Percentiles rank a stretch among this genome's conserved stretches.
These are phyloP conservation scores for Rosa multiflora DNA, from an alignment of 306 rosid genomes.

Conservation along the genomic window DNA sequence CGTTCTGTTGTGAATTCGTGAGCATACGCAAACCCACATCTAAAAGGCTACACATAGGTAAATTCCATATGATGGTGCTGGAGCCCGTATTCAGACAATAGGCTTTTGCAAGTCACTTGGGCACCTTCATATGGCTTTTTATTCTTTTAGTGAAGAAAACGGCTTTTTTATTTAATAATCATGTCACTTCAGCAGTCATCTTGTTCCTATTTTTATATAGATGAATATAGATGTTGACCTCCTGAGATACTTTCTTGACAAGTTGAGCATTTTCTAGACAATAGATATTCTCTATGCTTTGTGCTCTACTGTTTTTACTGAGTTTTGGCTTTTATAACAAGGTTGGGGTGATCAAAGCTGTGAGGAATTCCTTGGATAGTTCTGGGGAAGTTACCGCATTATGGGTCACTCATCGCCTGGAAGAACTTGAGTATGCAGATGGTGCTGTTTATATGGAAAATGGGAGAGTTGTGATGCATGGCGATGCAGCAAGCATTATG, in stretches of 20 bases:
- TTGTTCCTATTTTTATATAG: neutral
- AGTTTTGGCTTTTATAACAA: conserved; percentile 24
- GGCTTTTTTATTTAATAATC: neutral
- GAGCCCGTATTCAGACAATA: neutral
- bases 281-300: conserved; percentile 5
- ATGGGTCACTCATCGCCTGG: conserved; percentile 91
- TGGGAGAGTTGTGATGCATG: conserved; percentile 63
- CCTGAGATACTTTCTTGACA: neutral
- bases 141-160: neutral
- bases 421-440: conserved; percentile 80
- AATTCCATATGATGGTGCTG: neutral
- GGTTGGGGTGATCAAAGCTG: conserved; percentile 79
- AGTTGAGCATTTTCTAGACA: neutral
- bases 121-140: neutral
- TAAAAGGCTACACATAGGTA: neutral
- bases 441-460: conserved; percentile 91
- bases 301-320: neutral
- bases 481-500: conserved; percentile 49
- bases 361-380: conserved; percentile 54
- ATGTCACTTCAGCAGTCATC: neutral
- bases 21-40: neutral
- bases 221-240: too few relatives aligned
- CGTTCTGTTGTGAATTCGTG: neutral
- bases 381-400: conserved; percentile 72
- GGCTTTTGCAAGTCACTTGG: neutral